Evolutionary conservation across 2,329 filamentous ascomycete species (phyloP).

Genomic region (Claviceps sorghi): DNA sequence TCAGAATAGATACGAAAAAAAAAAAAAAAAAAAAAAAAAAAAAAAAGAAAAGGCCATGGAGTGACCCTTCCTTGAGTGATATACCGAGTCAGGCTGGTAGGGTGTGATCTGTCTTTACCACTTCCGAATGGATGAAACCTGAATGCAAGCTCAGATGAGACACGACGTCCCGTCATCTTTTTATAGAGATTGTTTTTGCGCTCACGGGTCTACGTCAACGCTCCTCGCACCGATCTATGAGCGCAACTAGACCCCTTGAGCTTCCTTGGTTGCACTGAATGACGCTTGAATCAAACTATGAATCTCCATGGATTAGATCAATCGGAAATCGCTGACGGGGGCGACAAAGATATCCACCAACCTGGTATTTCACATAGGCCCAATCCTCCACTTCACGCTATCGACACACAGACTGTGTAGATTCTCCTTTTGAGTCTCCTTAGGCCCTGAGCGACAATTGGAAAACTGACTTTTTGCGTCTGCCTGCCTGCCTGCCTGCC

Average conservation of each 20-base stretch:
- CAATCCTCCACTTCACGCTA: slow-evolving; percentile 8
- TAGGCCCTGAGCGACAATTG: background rate
- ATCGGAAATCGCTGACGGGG: background rate
- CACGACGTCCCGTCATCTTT: background rate
- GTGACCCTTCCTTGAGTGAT: background rate
- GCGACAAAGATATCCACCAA: slow-evolving; percentile 1
- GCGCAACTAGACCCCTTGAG: background rate
- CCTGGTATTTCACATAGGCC: slow-evolving; percentile 6
- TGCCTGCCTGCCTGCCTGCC: too few species aligned
- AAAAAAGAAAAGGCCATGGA: background rate
- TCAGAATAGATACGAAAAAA: background rate
- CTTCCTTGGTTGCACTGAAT: background rate
- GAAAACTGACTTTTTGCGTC: background rate
- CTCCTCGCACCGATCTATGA: background rate
- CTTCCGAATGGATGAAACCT: background rate
- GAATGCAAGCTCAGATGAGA: background rate
- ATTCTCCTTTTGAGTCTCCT: background rate
- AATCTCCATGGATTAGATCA: background rate
- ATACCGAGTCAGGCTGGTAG: background rate
- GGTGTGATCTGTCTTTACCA: background rate
- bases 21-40: background rate
- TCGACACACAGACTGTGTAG: slow-evolving; percentile 1
- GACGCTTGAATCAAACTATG: slow-evolving; percentile 2
- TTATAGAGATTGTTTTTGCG: background rate
- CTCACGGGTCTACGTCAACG: background rate